phyloP scores from a whole-genome alignment of 352 stramenopile genomes.

The Globisporangium perplexum region DNA sequence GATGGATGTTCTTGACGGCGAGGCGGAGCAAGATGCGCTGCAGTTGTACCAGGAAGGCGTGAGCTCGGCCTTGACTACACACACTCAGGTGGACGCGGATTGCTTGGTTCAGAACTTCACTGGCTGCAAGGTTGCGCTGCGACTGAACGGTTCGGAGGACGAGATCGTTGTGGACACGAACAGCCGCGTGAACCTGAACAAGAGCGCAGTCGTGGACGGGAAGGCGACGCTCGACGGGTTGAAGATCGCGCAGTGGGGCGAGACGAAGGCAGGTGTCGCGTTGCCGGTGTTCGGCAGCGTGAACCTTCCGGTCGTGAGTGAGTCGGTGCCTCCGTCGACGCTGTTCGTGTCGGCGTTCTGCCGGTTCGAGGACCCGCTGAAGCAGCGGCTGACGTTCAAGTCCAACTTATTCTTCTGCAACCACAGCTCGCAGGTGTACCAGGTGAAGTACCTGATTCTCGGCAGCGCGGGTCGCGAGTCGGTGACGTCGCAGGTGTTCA shows the following conservation, averaged over 20 bases:
- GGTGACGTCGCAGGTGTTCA: constrained; percentile 55
- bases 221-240: constrained; percentile 35
- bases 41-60: constrained; percentile 66
- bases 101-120: constrained; percentile 73
- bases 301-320: constrained; percentile 49
- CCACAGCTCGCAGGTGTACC: constrained; percentile 64
- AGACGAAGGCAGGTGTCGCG: constrained; percentile 25
- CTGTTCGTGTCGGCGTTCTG: constrained; percentile 67
- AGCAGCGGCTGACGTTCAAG: constrained; percentile 65
- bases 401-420: constrained; percentile 83
- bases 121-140: constrained; percentile 46
- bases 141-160: constrained; percentile 32
- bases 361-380: constrained; percentile 57
- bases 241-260: constrained; percentile 58
- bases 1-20: constrained; percentile 69
- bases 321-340: constrained; percentile 25
- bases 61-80: constrained; percentile 26
- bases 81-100: constrained; percentile 33
- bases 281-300: constrained; percentile 57
- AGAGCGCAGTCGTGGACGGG: constrained; percentile 23
- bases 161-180: constrained; percentile 39
- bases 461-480: constrained; percentile 37
- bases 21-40: constrained; percentile 48
- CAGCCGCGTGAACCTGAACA: constrained; percentile 33
- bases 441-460: constrained; percentile 69